Conservation (phyloP, 2,329 filamentous ascomycete genomes). For the Hypocrella siamensis region DNA sequence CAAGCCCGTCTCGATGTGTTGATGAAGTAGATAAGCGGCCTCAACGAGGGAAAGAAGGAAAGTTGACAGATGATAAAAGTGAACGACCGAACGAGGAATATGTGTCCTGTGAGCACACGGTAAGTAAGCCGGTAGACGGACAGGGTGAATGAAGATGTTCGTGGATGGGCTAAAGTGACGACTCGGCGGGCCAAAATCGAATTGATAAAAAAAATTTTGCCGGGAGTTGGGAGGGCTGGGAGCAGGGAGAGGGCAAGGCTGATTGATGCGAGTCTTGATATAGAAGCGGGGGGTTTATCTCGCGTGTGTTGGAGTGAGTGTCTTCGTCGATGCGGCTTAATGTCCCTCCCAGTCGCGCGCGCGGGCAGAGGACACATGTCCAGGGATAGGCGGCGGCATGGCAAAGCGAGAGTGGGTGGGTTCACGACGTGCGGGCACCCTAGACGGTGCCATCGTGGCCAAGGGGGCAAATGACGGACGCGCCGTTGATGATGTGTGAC, state of each 20-base stretch:
- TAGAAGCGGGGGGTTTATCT: not conserved
- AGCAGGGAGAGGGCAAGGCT: too few relatives aligned
- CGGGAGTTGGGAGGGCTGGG: not conserved
- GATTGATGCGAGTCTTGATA: not conserved
- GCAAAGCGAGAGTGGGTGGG: conserved; percentile 6
- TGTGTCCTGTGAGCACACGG: conserved; percentile 14
- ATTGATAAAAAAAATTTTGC: not conserved
- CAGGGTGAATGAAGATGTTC: not conserved
- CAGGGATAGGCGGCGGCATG: conserved; percentile 7
- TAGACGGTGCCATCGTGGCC: too few relatives aligned
- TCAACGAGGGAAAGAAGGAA: not conserved
- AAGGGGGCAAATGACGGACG: too few relatives aligned
- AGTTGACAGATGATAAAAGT: not conserved
- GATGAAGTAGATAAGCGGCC: not conserved
- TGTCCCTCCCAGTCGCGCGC: conserved; percentile 6
- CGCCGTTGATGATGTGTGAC: not conserved
- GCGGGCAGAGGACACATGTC: conserved; percentile 11
- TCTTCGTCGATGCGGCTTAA: conserved; percentile 4
- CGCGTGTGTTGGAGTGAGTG: too few relatives aligned
- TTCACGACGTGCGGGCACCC: conserved; percentile 1
- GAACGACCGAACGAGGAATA: conserved; percentile 4
- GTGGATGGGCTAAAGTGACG: too few relatives aligned
- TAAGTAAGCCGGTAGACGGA: conserved; percentile 9
- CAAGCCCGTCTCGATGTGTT: not conserved
- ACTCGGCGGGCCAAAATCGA: not conserved